Conservation (phyloP, 108 stramenopile genomes). For the Fistulifera solaris region DNA sequence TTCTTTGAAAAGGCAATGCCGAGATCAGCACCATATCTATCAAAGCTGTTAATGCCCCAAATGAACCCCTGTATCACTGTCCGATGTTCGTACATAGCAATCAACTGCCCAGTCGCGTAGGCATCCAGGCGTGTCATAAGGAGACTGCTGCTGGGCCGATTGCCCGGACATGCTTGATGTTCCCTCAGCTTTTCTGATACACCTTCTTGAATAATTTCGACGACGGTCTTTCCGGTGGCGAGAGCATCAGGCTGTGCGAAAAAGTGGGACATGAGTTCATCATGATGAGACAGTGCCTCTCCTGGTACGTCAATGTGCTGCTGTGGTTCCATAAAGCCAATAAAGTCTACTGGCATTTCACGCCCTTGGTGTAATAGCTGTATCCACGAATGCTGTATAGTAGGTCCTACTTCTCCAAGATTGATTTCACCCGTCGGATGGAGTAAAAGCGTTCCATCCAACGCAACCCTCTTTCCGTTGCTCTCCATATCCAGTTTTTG, state of each 20-base stretch:
- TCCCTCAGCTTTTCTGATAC: slow-evolving; percentile 64
- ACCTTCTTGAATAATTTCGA: slow-evolving; percentile 86
- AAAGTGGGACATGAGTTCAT: slow-evolving; percentile 99
- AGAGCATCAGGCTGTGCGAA: slow-evolving; percentile 99
- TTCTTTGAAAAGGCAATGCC: slow-evolving; percentile 85
- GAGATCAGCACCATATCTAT: slow-evolving; percentile 93
- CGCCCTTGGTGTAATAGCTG: slow-evolving; percentile 99
- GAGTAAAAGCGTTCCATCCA: slow-evolving; percentile 61
- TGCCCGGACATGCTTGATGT: slow-evolving; percentile 96
- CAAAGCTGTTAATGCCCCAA: slow-evolving; percentile 97
- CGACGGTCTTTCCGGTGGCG: slow-evolving; percentile 80
- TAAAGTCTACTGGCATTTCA: slow-evolving; percentile 92
- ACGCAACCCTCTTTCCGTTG: slow-evolving; percentile 94
- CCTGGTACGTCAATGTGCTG: slow-evolving; percentile 47
- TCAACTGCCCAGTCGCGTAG: slow-evolving; percentile 83
- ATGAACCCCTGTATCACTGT: slow-evolving; percentile 96
- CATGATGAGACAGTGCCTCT: slow-evolving; percentile 87
- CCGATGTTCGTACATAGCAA: slow-evolving; percentile 97
- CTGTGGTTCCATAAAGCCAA: slow-evolving; percentile 88
- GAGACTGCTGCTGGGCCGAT: slow-evolving; percentile 88
- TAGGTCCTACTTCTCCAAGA: slow-evolving; percentile 93
- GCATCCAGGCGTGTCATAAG: slow-evolving; percentile 78
- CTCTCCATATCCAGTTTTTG: slow-evolving; percentile 99
- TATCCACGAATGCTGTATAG: slow-evolving; percentile 93
- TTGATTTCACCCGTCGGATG: slow-evolving; percentile 62